These are phyloP conservation scores for Gracilaria gracilis DNA, from an alignment of 23 red algal species.

Conservation along the genomic window DNA sequence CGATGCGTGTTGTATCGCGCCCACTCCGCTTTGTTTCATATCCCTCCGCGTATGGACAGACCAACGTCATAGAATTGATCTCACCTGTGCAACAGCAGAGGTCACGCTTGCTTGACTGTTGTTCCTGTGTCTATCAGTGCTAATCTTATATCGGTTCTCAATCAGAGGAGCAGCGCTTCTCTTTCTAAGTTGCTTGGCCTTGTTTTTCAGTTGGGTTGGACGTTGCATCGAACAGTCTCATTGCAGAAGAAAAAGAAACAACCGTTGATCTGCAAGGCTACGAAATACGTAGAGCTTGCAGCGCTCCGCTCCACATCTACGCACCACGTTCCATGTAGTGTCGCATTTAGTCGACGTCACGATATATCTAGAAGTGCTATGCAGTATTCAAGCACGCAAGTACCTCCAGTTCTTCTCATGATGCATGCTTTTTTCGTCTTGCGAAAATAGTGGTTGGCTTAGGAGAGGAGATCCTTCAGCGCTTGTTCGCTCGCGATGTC, in stretches of 20 bases:
- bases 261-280: no score
- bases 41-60: neutral
- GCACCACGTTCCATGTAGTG: neutral
- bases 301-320: neutral
- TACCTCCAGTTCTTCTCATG: neutral
- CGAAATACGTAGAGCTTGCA: conserved; percentile 1
- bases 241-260: no score
- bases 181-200: neutral
- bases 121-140: neutral
- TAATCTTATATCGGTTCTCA: neutral
- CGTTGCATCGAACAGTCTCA: neutral
- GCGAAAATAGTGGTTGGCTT: neutral
- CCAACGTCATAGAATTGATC: conserved; percentile 1
- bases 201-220: neutral
- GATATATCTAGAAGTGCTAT: neutral
- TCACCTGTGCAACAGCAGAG: neutral
- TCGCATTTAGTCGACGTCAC: neutral
- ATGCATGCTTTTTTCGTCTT: neutral
- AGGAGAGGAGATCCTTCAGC: neutral
- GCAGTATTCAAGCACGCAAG: neutral
- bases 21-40: no score
- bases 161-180: neutral
- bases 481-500: neutral
- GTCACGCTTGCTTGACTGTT: neutral
- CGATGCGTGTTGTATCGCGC: no score